Percentiles rank a stretch among this genome's conserved stretches.
Evolutionary conservation across 768 basidiomycete species (phyloP).

Genomic region (Jaapia argillacea): DNA sequence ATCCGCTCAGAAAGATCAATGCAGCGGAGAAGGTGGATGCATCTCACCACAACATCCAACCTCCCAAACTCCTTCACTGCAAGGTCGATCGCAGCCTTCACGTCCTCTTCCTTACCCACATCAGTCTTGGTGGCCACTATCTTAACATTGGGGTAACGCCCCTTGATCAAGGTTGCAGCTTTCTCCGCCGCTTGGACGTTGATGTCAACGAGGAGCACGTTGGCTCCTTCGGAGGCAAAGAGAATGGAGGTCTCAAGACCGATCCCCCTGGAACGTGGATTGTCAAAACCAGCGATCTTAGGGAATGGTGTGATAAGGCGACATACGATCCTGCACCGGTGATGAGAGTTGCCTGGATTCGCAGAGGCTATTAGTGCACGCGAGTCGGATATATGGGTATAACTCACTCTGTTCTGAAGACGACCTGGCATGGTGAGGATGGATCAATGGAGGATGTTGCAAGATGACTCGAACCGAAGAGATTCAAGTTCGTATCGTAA

Average conservation of each 20-base stretch:
- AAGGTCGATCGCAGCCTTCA: conserved; percentile 71
- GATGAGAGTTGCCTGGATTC: conserved; percentile 56
- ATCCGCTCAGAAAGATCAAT: neutral
- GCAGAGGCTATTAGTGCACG: neutral
- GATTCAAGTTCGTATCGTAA: too few relatives aligned
- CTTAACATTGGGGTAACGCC: conserved; percentile 61
- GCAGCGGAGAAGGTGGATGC: neutral
- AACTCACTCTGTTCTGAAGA: conserved; percentile 52
- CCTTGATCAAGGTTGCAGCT: conserved; percentile 48
- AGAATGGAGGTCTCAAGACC: conserved; percentile 93
- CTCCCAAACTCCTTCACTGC: conserved; percentile 86
- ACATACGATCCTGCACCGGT: conserved; percentile 87
- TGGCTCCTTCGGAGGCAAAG: conserved; percentile 93
- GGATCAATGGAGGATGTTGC: too few relatives aligned
- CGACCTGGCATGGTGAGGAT: conserved; percentile 54
- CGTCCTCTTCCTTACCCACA: conserved; percentile 80
- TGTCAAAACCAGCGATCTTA: neutral
- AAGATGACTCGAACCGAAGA: too few relatives aligned
- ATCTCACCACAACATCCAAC: conserved; percentile 83
- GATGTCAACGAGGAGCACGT: conserved; percentile 82
- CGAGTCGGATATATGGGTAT: conserved; percentile 3
- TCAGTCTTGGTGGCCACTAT: conserved; percentile 69
- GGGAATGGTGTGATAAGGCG: neutral
- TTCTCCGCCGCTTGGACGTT: conserved; percentile 67
- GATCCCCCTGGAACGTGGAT: conserved; percentile 61